Evolutionary conservation across 345 rosid species (phyloP).

Genomic region (Pseudoturritis turrita): DNA sequence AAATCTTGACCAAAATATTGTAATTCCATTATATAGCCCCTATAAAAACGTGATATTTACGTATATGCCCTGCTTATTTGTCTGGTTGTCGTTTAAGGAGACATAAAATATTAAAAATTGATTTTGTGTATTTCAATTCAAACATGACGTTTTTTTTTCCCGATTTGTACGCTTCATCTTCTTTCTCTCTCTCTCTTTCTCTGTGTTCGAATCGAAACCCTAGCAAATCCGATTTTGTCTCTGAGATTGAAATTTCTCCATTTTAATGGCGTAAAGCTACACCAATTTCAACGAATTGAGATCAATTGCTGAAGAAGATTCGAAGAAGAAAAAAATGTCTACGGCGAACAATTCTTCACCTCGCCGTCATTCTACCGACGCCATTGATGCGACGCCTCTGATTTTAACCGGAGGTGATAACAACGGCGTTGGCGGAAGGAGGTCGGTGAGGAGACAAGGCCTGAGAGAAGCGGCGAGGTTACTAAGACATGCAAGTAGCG

Average conservation of each 20-base stretch:
- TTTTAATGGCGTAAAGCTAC: slow-evolving; percentile 12
- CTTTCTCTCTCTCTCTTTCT: slow-evolving; percentile 1
- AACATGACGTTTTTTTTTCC: not conserved
- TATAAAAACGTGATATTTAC: not conserved
- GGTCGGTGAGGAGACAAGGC: slow-evolving; percentile 60
- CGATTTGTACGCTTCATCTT: slow-evolving; percentile 16
- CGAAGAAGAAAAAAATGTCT: slow-evolving; percentile 8
- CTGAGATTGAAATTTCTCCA: slow-evolving; percentile 8
- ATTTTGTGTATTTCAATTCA: not conserved
- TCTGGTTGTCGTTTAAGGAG: not conserved
- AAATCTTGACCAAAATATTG: not conserved
- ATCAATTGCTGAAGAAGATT: not conserved
- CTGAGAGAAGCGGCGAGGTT: slow-evolving; percentile 79
- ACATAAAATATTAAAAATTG: not conserved
- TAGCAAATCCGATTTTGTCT: slow-evolving; percentile 16
- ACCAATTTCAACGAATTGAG: not conserved
- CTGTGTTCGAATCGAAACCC: slow-evolving; percentile 10
- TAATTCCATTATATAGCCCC: not conserved
- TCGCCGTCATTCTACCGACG: slow-evolving; percentile 43
- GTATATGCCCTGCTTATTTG: not conserved
- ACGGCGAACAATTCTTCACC: slow-evolving; percentile 4
- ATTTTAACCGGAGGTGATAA: slow-evolving; percentile 34
- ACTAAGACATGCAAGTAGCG: slow-evolving; percentile 89
- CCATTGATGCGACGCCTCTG: slow-evolving; percentile 62
- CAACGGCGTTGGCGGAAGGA: slow-evolving; percentile 25